Evolutionary conservation across 202 grass and related monocot species (phyloP).

Genomic region (Hordeum pubiflorum): DNA sequence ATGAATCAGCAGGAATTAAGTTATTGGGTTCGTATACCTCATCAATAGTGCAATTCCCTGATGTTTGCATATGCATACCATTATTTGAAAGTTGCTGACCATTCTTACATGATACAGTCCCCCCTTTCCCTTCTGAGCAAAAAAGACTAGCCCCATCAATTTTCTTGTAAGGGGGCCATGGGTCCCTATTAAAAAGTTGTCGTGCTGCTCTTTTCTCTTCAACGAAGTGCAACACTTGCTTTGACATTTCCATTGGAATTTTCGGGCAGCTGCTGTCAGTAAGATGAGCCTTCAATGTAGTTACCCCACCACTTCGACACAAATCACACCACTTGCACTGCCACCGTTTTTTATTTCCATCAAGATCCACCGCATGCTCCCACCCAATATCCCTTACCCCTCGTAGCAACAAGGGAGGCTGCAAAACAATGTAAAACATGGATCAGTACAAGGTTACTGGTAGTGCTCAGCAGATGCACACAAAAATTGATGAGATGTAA

Average conservation of each 20-base stretch:
- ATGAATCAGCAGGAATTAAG: slow-evolving; percentile 6
- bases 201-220: slow-evolving; percentile 44
- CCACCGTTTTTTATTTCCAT: slow-evolving; percentile 73
- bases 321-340: slow-evolving; percentile 77
- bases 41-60: background rate
- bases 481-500: background rate
- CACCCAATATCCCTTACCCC: slow-evolving; percentile 66
- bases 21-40: slow-evolving; percentile 31
- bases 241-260: slow-evolving; percentile 44
- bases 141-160: slow-evolving; percentile 26
- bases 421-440: slow-evolving; percentile 23
- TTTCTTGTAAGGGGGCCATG: slow-evolving; percentile 9
- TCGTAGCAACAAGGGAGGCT: slow-evolving; percentile 26
- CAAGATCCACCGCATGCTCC: slow-evolving; percentile 68
- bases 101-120: slow-evolving; percentile 12
- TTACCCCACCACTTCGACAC: slow-evolving; percentile 71
- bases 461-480: slow-evolving; percentile 1
- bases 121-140: slow-evolving; percentile 19
- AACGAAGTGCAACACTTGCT: slow-evolving; percentile 47
- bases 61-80: slow-evolving; percentile 11
- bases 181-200: slow-evolving; percentile 25
- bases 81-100: slow-evolving; percentile 22
- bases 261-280: slow-evolving; percentile 50
- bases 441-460: slow-evolving; percentile 9
- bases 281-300: slow-evolving; percentile 79